phyloP scores from a whole-genome alignment of 805 yeast genomes.

The Peterozyma toletana region DNA sequence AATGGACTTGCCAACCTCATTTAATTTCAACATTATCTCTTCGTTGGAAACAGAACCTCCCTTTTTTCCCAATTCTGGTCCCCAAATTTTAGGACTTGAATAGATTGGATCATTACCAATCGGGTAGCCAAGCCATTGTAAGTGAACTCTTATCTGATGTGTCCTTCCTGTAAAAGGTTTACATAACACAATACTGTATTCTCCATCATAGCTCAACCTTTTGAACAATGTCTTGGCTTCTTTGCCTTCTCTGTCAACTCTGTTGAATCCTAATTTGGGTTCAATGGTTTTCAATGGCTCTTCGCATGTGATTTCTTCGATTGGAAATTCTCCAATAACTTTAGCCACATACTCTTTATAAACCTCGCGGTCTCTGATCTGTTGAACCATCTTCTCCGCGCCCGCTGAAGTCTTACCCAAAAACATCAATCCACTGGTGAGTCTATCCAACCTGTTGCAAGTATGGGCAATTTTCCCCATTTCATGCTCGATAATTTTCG shows the following conservation, averaged over 20 bases:
- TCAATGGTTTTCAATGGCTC: slow-evolving; percentile 63
- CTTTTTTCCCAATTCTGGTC: slow-evolving; percentile 58
- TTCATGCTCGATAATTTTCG: slow-evolving; percentile 71
- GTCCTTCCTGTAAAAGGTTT: slow-evolving; percentile 89
- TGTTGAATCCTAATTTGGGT: slow-evolving; percentile 66
- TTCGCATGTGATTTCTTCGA: slow-evolving; percentile 46
- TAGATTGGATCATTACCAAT: slow-evolving; percentile 91
- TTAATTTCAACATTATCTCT: slow-evolving; percentile 40
- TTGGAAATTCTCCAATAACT: slow-evolving; percentile 82
- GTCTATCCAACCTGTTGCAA: slow-evolving; percentile 81
- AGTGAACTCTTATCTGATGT: slow-evolving; percentile 91
- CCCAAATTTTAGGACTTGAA: slow-evolving; percentile 79
- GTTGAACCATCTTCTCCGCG: slow-evolving; percentile 70
- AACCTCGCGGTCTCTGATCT: slow-evolving; percentile 66
- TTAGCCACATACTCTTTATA: slow-evolving; percentile 80
- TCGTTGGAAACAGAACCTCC: slow-evolving; percentile 40
- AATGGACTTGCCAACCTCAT: slow-evolving; percentile 62
- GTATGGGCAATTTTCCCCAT: slow-evolving; percentile 62
- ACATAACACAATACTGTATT: slow-evolving; percentile 67
- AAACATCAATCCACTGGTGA: slow-evolving; percentile 92
- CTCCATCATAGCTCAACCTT: slow-evolving; percentile 62
- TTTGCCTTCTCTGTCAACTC: slow-evolving; percentile 49
- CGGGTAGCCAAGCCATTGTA: slow-evolving; percentile 84
- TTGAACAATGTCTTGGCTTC: slow-evolving; percentile 68
- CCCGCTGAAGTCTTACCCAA: slow-evolving; percentile 76